phyloP scores from a whole-genome alignment of 139 green algal species.

The Trebouxia sp. region DNA sequence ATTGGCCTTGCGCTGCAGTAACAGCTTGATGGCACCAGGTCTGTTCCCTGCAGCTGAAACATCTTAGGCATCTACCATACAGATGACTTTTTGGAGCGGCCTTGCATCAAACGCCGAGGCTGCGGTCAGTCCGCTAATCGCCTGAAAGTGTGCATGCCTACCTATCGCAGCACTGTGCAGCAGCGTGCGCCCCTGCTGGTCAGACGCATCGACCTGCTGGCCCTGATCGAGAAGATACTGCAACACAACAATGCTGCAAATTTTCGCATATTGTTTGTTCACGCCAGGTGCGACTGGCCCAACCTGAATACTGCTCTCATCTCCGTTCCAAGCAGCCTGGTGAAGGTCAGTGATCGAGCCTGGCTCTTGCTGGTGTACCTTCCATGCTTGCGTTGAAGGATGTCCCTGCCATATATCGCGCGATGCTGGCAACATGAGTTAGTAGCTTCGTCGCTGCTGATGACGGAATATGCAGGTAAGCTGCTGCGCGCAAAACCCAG shows the following conservation, averaged over 20 bases:
- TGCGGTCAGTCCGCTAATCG: too few relatives aligned
- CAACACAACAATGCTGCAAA: neutral
- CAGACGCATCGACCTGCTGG: neutral
- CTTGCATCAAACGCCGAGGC: too few relatives aligned
- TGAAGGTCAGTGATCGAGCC: neutral
- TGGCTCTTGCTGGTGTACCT: neutral
- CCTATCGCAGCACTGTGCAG: neutral
- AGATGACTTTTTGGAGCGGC: too few relatives aligned
- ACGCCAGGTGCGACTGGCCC: neutral
- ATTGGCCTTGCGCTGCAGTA: neutral
- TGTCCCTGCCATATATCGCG: slow-evolving; percentile 16
- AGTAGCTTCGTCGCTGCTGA: too few relatives aligned
- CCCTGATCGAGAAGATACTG: neutral
- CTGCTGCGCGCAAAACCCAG: too few relatives aligned
- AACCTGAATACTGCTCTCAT: neutral
- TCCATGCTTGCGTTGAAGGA: slow-evolving; percentile 12
- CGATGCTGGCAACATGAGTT: neutral
- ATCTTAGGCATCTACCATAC: too few relatives aligned
- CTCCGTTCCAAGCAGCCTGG: neutral
- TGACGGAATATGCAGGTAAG: too few relatives aligned
- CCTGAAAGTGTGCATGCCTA: neutral
- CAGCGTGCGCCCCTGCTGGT: neutral
- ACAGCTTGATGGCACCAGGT: neutral
- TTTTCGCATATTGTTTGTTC: neutral
- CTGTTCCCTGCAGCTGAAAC: neutral